Conservation (phyloP, 805 yeast genomes). For the Monosporozyma servazzii region DNA sequence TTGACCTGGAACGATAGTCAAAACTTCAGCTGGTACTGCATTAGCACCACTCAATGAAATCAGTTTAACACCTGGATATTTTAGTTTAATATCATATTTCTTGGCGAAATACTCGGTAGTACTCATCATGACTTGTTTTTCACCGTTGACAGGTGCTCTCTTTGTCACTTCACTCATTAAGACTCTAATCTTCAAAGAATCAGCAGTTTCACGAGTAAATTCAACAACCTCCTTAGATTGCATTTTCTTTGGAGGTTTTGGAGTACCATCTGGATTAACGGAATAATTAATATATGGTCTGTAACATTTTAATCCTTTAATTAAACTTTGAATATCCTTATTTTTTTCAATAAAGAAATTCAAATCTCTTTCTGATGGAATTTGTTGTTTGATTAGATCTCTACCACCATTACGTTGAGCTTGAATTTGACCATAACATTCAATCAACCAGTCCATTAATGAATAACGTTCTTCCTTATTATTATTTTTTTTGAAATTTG, state of each 20-base stretch:
- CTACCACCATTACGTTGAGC: conserved; percentile 1
- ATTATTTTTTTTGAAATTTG: conserved; percentile 11
- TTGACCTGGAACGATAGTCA: conserved; percentile 19
- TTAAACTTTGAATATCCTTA: conserved; percentile 9
- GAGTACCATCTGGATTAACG: conserved; percentile 15
- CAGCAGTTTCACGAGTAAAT: conserved; percentile 16
- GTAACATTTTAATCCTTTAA: conserved; percentile 16
- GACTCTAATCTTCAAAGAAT: conserved; percentile 12
- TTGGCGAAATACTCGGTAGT: conserved; percentile 11
- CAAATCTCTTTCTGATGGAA: conserved; percentile 11
- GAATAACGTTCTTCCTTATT: conserved; percentile 7
- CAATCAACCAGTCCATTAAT: conserved; percentile 17
- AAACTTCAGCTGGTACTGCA: conserved; percentile 17
- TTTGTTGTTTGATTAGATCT: neutral
- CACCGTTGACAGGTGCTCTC: conserved; percentile 6
- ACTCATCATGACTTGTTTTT: conserved; percentile 7
- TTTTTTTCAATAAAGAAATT: conserved; percentile 14
- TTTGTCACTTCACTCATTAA: conserved; percentile 10
- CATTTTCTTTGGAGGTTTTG: conserved; percentile 13
- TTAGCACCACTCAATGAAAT: conserved; percentile 15
- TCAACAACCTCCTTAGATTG: conserved; percentile 14
- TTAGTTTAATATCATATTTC: conserved; percentile 14
- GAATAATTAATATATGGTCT: conserved; percentile 18
- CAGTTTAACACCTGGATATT: conserved; percentile 16
- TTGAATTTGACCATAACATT: conserved; percentile 11